Conservation (phyloP, 2,329 filamentous ascomycete genomes). For the Aspergillus pseudonomiae region DNA sequence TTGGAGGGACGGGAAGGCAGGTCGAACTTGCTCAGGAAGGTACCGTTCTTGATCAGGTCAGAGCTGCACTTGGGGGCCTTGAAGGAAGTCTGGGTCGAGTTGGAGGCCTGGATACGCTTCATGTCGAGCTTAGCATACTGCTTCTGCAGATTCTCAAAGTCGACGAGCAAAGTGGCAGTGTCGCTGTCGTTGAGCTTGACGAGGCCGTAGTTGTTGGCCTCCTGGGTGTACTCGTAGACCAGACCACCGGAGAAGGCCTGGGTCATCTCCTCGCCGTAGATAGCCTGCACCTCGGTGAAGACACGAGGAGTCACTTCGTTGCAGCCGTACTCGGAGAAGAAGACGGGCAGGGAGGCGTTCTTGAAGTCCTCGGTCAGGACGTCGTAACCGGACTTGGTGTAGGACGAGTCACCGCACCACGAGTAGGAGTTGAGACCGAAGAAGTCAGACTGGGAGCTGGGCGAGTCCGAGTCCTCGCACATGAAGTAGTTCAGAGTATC, state of each 20-base stretch:
- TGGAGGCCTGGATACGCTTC: conserved; percentile 64
- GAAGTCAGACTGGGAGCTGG: conserved; percentile 62
- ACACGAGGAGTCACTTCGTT: conserved; percentile 60
- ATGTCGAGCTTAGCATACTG: conserved; percentile 79
- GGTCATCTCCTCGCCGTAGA: conserved; percentile 65
- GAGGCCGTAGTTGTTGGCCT: conserved; percentile 56
- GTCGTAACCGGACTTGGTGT: conserved; percentile 58
- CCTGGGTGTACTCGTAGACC: conserved; percentile 55
- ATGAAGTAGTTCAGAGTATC: conserved; percentile 65
- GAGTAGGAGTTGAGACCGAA: conserved; percentile 70
- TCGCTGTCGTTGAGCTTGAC: conserved; percentile 63
- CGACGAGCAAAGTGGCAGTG: conserved; percentile 60
- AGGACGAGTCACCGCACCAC: conserved; percentile 66
- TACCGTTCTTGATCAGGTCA: conserved; percentile 65
- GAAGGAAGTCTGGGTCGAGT: conserved; percentile 58
- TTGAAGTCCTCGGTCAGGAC: conserved; percentile 61
- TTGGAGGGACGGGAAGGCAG: conserved; percentile 70
- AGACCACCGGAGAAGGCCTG: conserved; percentile 60
- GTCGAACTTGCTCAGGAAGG: conserved; percentile 79
- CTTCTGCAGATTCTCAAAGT: conserved; percentile 73
- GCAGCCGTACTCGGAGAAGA: conserved; percentile 71
- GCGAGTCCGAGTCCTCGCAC: conserved; percentile 54
- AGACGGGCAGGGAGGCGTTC: conserved; percentile 62
- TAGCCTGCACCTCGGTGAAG: conserved; percentile 63
- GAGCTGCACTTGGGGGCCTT: conserved; percentile 66